Conservation (phyloP, 2,329 filamentous ascomycete genomes). For the Alternaria sp. region DNA sequence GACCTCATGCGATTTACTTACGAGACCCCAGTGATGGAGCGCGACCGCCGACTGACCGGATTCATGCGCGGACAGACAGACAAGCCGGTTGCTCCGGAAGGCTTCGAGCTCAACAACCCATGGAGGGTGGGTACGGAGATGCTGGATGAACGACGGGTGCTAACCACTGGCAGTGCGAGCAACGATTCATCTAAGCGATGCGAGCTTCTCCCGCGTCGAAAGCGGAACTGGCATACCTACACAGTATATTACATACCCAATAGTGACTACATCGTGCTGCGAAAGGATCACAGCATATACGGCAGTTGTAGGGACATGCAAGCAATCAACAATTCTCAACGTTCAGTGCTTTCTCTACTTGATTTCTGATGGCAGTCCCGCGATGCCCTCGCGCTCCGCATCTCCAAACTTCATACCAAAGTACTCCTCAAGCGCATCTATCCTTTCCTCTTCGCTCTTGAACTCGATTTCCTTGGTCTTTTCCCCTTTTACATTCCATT, state of each 20-base stretch:
- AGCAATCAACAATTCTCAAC: slow-evolving; percentile 22
- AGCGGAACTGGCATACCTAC: neutral
- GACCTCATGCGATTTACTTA: slow-evolving; percentile 45
- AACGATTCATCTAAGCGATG: slow-evolving; percentile 44
- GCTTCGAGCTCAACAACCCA: slow-evolving; percentile 72
- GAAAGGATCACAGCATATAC: slow-evolving; percentile 5
- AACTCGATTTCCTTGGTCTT: slow-evolving; percentile 53
- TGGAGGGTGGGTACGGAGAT: slow-evolving; percentile 65
- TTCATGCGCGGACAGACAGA: slow-evolving; percentile 68
- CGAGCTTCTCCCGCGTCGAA: neutral
- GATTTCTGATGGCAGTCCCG: slow-evolving; percentile 46
- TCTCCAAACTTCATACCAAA: slow-evolving; percentile 55
- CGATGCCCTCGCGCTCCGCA: slow-evolving; percentile 51
- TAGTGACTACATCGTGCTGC: neutral
- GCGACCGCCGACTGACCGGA: slow-evolving; percentile 69
- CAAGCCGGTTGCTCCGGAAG: slow-evolving; percentile 64
- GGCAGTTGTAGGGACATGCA: slow-evolving; percentile 23
- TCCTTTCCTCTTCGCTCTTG: slow-evolving; percentile 53
- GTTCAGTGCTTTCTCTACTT: slow-evolving; percentile 24
- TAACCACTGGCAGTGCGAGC: slow-evolving; percentile 49
- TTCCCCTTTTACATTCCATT: slow-evolving; percentile 55
- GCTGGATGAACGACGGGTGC: slow-evolving; percentile 12
- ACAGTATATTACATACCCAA: neutral
- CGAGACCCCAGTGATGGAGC: slow-evolving; percentile 67
- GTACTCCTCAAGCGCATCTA: slow-evolving; percentile 54